Conservation (phyloP, 2,329 filamentous ascomycete species). For the Epichloe amarillans region DNA sequence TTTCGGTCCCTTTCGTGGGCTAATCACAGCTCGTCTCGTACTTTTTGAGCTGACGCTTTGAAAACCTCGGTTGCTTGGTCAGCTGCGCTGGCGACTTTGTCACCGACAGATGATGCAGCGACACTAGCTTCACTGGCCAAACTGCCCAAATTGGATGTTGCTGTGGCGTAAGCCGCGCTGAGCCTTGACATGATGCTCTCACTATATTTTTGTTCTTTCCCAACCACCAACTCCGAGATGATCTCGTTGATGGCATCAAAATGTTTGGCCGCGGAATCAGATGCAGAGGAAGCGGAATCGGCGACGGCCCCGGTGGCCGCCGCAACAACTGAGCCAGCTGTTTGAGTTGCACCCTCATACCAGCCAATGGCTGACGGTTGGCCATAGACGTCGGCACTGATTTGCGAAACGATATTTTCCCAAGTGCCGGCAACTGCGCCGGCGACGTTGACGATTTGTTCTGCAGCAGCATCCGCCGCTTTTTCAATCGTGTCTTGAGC, state of each 20-base stretch:
- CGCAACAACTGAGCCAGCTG: conserved; percentile 43
- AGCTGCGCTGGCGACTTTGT: conserved; percentile 24
- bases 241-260: conserved; percentile 59
- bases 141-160: conserved; percentile 39
- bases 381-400: conserved; percentile 59
- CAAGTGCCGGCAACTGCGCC: conserved; percentile 26
- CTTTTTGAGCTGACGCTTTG: conserved; percentile 23
- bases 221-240: conserved; percentile 62
- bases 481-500: conserved; percentile 25
- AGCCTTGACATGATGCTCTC: conserved; percentile 67
- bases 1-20: neutral
- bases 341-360: conserved; percentile 33
- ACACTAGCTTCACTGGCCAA: conserved; percentile 21
- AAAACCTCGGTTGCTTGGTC: conserved; percentile 29
- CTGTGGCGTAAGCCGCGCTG: conserved; percentile 58
- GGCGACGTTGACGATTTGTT: conserved; percentile 23
- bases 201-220: conserved; percentile 68
- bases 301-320: conserved; percentile 38
- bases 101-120: conserved; percentile 20
- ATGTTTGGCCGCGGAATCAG: conserved; percentile 45
- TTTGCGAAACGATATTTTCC: conserved; percentile 39
- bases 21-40: conserved; percentile 31
- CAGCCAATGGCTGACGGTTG: conserved; percentile 45
- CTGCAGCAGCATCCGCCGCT: conserved; percentile 32
- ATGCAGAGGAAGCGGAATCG: conserved; percentile 36